A percentile compares a stretch with the other conserved stretches of the same genome.
phyloP scores from a whole-genome alignment of 2,329 filamentous ascomycete species.

The Nannizziopsis arthrosporioides region DNA sequence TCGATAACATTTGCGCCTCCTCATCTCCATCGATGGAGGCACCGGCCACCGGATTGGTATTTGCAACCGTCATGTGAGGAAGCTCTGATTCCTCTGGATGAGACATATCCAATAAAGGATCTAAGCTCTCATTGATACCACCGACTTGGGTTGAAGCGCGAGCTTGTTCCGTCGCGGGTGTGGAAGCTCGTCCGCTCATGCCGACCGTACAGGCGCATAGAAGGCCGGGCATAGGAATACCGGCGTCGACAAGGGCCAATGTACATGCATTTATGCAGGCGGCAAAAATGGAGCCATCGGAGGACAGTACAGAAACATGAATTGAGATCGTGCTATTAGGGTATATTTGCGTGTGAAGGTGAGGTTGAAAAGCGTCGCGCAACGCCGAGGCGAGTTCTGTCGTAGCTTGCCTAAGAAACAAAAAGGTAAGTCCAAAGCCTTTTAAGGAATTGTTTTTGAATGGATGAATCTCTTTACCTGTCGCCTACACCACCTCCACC shows the following conservation, averaged over 20 bases:
- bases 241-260: slow-evolving; percentile 83
- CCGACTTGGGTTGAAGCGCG: slow-evolving; percentile 10
- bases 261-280: slow-evolving; percentile 85
- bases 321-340: slow-evolving; percentile 76
- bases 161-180: slow-evolving; percentile 24
- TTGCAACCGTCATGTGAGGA: slow-evolving; percentile 77
- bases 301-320: slow-evolving; percentile 72
- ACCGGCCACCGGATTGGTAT: slow-evolving; percentile 34
- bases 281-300: slow-evolving; percentile 82
- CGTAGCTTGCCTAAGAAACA: slow-evolving; percentile 52
- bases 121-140: slow-evolving; percentile 30
- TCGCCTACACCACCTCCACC: slow-evolving; percentile 55
- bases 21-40: slow-evolving; percentile 47
- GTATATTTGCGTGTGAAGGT: slow-evolving; percentile 76
- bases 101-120: slow-evolving; percentile 36
- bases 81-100: slow-evolving; percentile 55
- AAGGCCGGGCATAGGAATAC: slow-evolving; percentile 90
- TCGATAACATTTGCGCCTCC: slow-evolving; percentile 50
- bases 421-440: neutral
- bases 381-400: slow-evolving; percentile 50
- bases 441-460: neutral
- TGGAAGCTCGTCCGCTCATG: slow-evolving; percentile 41
- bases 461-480: slow-evolving; percentile 48
- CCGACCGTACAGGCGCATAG: slow-evolving; percentile 80
- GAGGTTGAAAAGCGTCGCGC: slow-evolving; percentile 60